These are phyloP conservation scores for Penicillium pancosmium DNA, from an alignment of 495 filamentous ascomycete species.

Conservation along the genomic window DNA sequence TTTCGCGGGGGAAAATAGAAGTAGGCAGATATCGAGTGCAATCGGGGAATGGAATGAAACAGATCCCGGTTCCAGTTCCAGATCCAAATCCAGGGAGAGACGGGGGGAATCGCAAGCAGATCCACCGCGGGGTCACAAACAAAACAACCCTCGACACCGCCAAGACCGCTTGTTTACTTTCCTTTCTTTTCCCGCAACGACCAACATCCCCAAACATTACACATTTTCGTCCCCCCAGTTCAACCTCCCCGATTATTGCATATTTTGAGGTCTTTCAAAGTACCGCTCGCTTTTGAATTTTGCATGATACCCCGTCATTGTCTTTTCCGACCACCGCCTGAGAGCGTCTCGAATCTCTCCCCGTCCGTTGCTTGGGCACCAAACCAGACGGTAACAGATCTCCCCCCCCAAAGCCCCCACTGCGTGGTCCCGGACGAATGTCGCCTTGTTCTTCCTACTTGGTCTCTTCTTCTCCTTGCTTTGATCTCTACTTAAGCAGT, in stretches of 20 bases:
- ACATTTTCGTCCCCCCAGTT: not conserved
- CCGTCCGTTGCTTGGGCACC: constrained; percentile 28
- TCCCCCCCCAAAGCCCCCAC: not conserved
- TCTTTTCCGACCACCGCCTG: constrained; percentile 10
- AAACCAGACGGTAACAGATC: constrained; percentile 20
- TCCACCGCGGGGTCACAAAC: constrained; percentile 35
- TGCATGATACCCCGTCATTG: not conserved
- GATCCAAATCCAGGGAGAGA: not conserved
- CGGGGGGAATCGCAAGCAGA: constrained; percentile 2
- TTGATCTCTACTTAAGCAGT: not conserved
- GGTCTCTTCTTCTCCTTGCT: not conserved
- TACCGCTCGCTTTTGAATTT: not conserved
- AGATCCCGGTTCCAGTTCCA: not conserved
- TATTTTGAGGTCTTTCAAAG: not conserved
- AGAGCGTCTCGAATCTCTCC: constrained; percentile 13
- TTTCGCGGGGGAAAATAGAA: no score
- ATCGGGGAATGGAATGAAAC: not conserved
- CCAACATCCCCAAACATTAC: not conserved
- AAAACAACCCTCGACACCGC: constrained; percentile 32
- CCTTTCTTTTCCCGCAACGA: constrained; percentile 18
- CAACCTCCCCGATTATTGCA: not conserved
- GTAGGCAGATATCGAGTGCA: no score
- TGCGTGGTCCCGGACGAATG: no score
- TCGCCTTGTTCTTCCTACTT: no score
- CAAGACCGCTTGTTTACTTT: constrained; percentile 39